Percentiles rank a stretch among this genome's conserved stretches.
These are phyloP conservation scores for Asclepias syriaca DNA, from an alignment of 257 asterid genomes.

Conservation along the genomic window DNA sequence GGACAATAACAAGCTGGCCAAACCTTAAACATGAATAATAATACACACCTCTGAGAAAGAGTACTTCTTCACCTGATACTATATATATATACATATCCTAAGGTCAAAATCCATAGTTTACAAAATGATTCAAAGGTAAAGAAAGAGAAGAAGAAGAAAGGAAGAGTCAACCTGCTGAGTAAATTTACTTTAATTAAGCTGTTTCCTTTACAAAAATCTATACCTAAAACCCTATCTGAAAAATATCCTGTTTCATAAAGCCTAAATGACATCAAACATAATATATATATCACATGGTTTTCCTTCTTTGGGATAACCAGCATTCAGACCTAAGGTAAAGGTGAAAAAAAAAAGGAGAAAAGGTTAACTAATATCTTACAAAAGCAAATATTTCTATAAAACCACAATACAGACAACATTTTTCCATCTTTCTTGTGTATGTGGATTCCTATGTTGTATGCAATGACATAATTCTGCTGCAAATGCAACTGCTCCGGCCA, in stretches of 20 bases:
- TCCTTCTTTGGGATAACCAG: neutral
- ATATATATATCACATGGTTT: neutral
- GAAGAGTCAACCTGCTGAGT: neutral
- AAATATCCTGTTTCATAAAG: neutral
- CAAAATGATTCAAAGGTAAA: too few relatives aligned
- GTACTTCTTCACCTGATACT: too few relatives aligned
- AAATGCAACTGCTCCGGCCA: neutral
- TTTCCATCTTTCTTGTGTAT: neutral
- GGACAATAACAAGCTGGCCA: too few relatives aligned
- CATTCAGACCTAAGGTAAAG: neutral
- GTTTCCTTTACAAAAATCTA: slow-evolving; percentile 7
- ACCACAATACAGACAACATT: neutral
- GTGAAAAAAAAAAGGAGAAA: neutral
- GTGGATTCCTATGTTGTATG: neutral
- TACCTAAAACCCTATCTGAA: slow-evolving; percentile 1
- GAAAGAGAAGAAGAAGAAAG: neutral
- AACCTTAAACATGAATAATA: too few relatives aligned
- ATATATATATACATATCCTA: too few relatives aligned
- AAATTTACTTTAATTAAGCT: neutral
- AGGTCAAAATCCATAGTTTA: too few relatives aligned
- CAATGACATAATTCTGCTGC: neutral
- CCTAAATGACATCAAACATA: slow-evolving; percentile 4
- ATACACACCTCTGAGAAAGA: too few relatives aligned
- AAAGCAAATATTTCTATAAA: neutral
- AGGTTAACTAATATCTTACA: neutral